A percentile compares a stretch with the other conserved stretches of the same genome.
These are phyloP conservation scores for Psilocybe azurescens DNA, from an alignment of 768 basidiomycete species.

Conservation along the genomic window DNA sequence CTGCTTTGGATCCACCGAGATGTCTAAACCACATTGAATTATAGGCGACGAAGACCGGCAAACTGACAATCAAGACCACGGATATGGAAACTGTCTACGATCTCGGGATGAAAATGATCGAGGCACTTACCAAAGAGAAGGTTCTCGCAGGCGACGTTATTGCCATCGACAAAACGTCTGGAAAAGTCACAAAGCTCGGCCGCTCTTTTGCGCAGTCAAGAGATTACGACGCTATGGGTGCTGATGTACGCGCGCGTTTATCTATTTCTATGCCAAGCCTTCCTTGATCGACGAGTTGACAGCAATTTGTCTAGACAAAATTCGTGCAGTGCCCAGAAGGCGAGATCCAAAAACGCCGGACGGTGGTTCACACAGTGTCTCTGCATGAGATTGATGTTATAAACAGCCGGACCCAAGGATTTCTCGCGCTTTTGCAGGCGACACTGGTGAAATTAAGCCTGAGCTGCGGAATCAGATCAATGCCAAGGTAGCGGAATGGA, in stretches of 20 bases:
- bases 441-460: slow-evolving; percentile 98
- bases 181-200: slow-evolving; percentile 95
- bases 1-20: slow-evolving; percentile 14
- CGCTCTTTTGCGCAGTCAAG: slow-evolving; percentile 96
- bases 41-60: slow-evolving; percentile 97
- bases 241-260: slow-evolving; percentile 77
- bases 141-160: slow-evolving; percentile 95
- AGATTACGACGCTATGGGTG: slow-evolving; percentile 99
- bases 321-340: slow-evolving; percentile 99
- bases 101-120: slow-evolving; percentile 99
- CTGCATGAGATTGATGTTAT: slow-evolving; percentile 99
- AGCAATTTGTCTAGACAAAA: slow-evolving; percentile 71
- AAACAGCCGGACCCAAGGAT: slow-evolving; percentile 98
- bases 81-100: slow-evolving; percentile 99
- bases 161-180: slow-evolving; percentile 96
- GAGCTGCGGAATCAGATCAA: slow-evolving; percentile 97
- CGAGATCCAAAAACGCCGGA: slow-evolving; percentile 96
- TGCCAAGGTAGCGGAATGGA: slow-evolving; percentile 95
- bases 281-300: slow-evolving; percentile 8
- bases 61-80: slow-evolving; percentile 96
- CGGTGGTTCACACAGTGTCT: slow-evolving; percentile 96
- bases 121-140: slow-evolving; percentile 95
- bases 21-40: slow-evolving; percentile 2
- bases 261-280: slow-evolving; percentile 2
- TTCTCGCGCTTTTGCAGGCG: slow-evolving; percentile 93